Conservation (phyloP, 2,329 filamentous ascomycete genomes). For the Lasiodiplodia sp. region DNA sequence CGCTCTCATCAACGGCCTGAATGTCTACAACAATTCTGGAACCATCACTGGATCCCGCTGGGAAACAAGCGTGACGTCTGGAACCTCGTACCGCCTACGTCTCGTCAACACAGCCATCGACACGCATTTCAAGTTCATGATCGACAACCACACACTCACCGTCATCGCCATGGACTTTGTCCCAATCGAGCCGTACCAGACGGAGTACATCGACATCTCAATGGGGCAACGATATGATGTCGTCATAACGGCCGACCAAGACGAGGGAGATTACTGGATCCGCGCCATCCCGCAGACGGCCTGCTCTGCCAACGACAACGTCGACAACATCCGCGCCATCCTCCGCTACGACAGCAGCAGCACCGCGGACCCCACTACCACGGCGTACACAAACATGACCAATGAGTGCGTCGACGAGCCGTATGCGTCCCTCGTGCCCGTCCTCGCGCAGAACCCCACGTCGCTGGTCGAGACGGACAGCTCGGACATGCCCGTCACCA, state of each 20-base stretch:
- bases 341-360: conserved; percentile 49
- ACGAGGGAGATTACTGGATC: conserved; percentile 44
- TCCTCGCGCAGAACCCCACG: conserved; percentile 42
- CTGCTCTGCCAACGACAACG: conserved; percentile 39
- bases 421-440: conserved; percentile 44
- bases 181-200: conserved; percentile 46
- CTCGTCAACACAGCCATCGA: conserved; percentile 52
- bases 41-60: conserved; percentile 36
- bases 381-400: conserved; percentile 39
- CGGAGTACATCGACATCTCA: conserved; percentile 36
- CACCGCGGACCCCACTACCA: conserved; percentile 45
- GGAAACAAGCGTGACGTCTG: conserved; percentile 38
- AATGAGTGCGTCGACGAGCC: conserved; percentile 49
- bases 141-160: conserved; percentile 52
- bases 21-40: conserved; percentile 32
- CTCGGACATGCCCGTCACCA: conserved; percentile 38
- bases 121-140: conserved; percentile 47
- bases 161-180: conserved; percentile 49
- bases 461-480: conserved; percentile 24
- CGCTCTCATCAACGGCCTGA: conserved; percentile 28
- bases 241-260: conserved; percentile 44
- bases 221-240: conserved; percentile 46
- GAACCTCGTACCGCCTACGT: conserved; percentile 53
- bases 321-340: conserved; percentile 47
- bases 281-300: conserved; percentile 38